Evolutionary conservation across 805 yeast species (phyloP), one percentile per base, ranked within the genome.

Genomic region (Dipodascus albidus): DNA sequence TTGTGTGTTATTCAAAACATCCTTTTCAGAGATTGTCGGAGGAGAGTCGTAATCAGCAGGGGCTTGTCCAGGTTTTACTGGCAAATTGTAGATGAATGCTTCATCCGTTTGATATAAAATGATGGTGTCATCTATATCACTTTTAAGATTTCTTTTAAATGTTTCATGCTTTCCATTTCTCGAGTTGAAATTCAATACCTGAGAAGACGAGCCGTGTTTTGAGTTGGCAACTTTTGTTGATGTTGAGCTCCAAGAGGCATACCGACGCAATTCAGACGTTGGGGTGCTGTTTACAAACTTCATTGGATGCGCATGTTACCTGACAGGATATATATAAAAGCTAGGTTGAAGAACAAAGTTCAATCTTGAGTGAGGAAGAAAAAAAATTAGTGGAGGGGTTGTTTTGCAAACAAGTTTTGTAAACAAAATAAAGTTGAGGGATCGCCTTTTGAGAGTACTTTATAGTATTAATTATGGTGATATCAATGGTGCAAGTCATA

Each of bases 1-100:
- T n/a, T 80, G 47, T 21, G 57, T 47, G 47, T 59, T 59, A 15
- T 52, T 49, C 22, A 51, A 22, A 23, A 57, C 44, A 22, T 48
- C 23, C 3, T 47, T 6, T n/a, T 4, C 44, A 6, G 44, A 48
- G 9, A 35, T 24, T 19, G 20, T 6, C 6, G 44, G 61, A 11
- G 58, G 56, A 2, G 52, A n/a, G 35, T 58, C 59, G 47, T 41
- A 57, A 19, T 53, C 59, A 21, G 21, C 33, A 17, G 51, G 23
- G 6, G 33, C 31, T 20, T 27, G 44, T 9, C 15, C 9, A 9
- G 9, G 21, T 14, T 20, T 23, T 21, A 49, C 48, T 6, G 53
- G 6, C 50, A 60, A 58, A 53, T 60, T 60, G 41, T 55, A 54
- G 27, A 60, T 38, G 8, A 49, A 27, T 6, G 60, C 61, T 3